These are phyloP conservation scores for Trichoderma hamatum DNA, from an alignment of 2,329 filamentous ascomycete genomes.

Conservation along the genomic window DNA sequence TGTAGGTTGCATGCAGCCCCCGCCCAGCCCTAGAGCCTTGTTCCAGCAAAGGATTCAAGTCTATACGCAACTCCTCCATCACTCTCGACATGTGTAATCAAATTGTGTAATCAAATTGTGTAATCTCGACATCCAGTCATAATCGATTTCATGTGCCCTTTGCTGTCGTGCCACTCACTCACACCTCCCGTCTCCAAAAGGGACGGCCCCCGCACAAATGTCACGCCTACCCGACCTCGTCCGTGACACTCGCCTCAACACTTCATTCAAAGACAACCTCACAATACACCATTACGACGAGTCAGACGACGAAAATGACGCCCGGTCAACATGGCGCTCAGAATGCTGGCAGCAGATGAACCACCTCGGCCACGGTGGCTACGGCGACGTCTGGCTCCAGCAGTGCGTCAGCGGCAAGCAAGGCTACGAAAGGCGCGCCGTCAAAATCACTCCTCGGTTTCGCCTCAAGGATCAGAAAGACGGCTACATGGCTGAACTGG, in stretches of 20 bases:
- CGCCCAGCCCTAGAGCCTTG: too few relatives aligned
- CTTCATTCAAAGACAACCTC: slow-evolving; percentile 15
- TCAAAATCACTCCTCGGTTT: slow-evolving; percentile 30
- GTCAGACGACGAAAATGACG: slow-evolving; percentile 17
- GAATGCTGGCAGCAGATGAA: slow-evolving; percentile 28
- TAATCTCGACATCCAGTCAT: too few relatives aligned
- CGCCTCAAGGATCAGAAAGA: slow-evolving; percentile 11
- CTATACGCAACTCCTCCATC: too few relatives aligned
- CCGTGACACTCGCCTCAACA: slow-evolving; percentile 27
- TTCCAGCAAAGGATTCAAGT: too few relatives aligned
- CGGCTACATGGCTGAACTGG: slow-evolving; percentile 31
- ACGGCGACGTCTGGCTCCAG: slow-evolving; percentile 30
- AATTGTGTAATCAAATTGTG: too few relatives aligned
- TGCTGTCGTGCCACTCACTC: background rate
- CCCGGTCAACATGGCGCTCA: slow-evolving; percentile 24
- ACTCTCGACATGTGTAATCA: too few relatives aligned
- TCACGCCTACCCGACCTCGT: slow-evolving; percentile 9
- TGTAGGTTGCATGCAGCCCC: background rate
- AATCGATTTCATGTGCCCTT: background rate
- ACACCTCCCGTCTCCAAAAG: background rate
- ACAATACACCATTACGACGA: slow-evolving; percentile 28
- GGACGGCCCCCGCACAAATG: background rate
- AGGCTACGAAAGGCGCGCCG: slow-evolving; percentile 26
- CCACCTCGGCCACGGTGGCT: slow-evolving; percentile 29
- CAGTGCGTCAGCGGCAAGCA: slow-evolving; percentile 18